Percentiles rank a stretch among this genome's conserved stretches.
Evolutionary conservation across 129 eudicot genomes (phyloP).

Genomic region (Helichrysum umbraculigerum): DNA sequence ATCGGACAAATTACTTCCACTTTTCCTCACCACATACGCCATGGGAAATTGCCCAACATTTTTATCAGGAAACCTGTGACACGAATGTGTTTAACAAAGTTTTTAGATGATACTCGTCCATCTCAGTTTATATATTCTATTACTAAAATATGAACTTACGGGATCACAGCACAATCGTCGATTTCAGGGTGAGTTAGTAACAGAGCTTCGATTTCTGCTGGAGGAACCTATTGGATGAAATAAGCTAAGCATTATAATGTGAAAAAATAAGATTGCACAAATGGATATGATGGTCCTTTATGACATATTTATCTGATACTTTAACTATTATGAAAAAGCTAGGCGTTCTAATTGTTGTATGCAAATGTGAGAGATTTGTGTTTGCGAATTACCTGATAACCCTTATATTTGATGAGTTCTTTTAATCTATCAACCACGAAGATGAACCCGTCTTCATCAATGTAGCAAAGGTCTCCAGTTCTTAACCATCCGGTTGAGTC

Average conservation of each 20-base stretch:
- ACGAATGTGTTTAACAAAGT: not conserved
- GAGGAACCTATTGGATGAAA: constrained; percentile 60
- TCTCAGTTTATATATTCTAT: not conserved
- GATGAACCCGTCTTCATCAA: constrained; percentile 88
- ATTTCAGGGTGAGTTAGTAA: constrained; percentile 83
- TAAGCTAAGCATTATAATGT: not conserved
- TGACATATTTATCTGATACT: not conserved
- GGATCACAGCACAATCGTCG: constrained; percentile 92
- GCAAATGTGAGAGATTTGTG: not conserved
- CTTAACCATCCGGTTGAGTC: constrained; percentile 87
- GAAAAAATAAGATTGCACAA: too few relatives aligned
- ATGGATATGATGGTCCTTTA: not conserved
- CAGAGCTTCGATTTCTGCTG: constrained; percentile 96
- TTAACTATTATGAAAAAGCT: not conserved
- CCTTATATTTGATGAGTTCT: constrained; percentile 94
- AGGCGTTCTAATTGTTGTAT: not conserved
- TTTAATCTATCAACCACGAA: constrained; percentile 93
- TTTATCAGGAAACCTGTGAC: constrained; percentile 80
- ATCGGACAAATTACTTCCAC: constrained; percentile 57
- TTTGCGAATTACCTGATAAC: constrained; percentile 69
- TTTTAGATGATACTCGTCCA: not conserved
- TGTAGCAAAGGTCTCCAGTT: constrained; percentile 92
- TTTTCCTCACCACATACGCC: constrained; percentile 86
- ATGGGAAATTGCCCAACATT: constrained; percentile 91
- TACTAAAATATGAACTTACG: constrained; percentile 53